Conservation (phyloP, 805 yeast species). For the Nakazawaea ishiwadae region DNA sequence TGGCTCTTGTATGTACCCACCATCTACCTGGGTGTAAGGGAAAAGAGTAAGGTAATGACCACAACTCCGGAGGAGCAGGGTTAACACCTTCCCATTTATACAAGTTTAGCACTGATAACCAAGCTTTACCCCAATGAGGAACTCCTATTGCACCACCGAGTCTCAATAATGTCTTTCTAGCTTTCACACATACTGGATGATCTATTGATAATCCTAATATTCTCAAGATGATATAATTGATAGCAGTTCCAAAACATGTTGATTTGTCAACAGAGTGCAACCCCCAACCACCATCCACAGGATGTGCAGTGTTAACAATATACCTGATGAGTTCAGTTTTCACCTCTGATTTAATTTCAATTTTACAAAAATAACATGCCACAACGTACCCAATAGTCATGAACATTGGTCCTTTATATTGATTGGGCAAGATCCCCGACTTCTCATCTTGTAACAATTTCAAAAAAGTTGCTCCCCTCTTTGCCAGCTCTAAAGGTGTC, state of each 20-base stretch:
- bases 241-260: conserved; percentile 90
- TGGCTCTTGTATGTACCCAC: conserved; percentile 99
- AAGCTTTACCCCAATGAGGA: conserved; percentile 98
- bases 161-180: conserved; percentile 60
- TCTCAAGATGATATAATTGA: conserved; percentile 81
- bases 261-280: conserved; percentile 87
- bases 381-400: conserved; percentile 87
- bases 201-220: conserved; percentile 68
- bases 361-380: conserved; percentile 63
- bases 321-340: conserved; percentile 75
- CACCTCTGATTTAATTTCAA: conserved; percentile 62
- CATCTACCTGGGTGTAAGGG: conserved; percentile 94
- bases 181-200: conserved; percentile 76
- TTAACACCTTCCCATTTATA: conserved; percentile 96
- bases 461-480: conserved; percentile 71
- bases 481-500: conserved; percentile 57
- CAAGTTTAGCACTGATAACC: conserved; percentile 75
- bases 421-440: conserved; percentile 87
- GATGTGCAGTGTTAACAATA: conserved; percentile 87
- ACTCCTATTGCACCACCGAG: conserved; percentile 87
- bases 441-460: conserved; percentile 62
- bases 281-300: conserved; percentile 99
- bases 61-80: conserved; percentile 96
- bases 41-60: conserved; percentile 75
- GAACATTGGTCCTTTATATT: conserved; percentile 98